Base-by-base conservation (phyloP, 768 basidiomycete genomes). In the Cystobasidiopsis lactophilus region DNA sequence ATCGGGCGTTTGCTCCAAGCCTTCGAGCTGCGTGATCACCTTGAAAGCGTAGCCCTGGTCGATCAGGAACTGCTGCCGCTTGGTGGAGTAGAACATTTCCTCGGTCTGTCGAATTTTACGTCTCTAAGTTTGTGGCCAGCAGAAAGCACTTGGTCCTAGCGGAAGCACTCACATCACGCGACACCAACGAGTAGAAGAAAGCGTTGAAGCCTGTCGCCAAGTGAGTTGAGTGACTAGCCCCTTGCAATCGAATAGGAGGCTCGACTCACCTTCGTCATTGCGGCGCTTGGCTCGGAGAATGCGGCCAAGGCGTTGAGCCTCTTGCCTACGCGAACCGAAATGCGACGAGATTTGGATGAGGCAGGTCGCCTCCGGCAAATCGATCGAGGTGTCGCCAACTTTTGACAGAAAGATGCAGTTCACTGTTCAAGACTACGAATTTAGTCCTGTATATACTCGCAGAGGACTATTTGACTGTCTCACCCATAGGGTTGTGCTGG, bases 201-300 rank as follows among this genome's bases (percentile, higher is more conserved):
- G 93, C 93, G 58, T 98, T 98, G 71, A 98, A 98, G 1, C 93
- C n/a, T n/a, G n/a, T n/a, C n/a, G n/a, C n/a, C n/a, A n/a, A n/a
- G n/a, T n/a, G n/a, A n/a, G n/a, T n/a, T n/a, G n/a, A n/a, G n/a
- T n/a, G n/a, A n/a, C n/a, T n/a, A n/a, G n/a, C n/a, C n/a, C n/a
- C n/a, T n/a, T n/a, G n/a, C n/a, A n/a, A n/a, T n/a, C n/a, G n/a
- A n/a, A n/a, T n/a, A n/a, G n/a, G n/a, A n/a, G n/a, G n/a, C n/a
- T n/a, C n/a, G n/a, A n/a, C n/a, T n/a, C n/a, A n/a, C n/a, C 93
- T 68, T 96, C 93, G 62, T 98, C 93, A 63, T 98, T 98, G 58
- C 93, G 75, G 54, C 93, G 76, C 67, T 98, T 98, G 9, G 93
- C 93, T 43, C 93, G 81, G 41, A 98, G 70, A 62, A 98, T 98